Conservation (phyloP, 176 grass and related monocot species). For the Typha latifolia region DNA sequence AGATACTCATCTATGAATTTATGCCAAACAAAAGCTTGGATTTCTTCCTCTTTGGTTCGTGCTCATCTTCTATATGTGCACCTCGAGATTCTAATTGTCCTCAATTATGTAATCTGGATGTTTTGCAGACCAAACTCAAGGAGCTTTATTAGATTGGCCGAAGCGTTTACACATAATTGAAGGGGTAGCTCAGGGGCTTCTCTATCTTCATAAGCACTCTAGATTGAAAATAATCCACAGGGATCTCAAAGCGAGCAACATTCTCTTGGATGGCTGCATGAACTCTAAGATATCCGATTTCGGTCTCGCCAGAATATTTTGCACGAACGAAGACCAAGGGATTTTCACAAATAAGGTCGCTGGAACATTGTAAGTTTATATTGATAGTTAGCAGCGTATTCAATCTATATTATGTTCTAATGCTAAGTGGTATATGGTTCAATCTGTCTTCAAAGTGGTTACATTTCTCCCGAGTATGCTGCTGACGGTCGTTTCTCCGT, state of each 20-base stretch:
- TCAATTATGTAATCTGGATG: neutral
- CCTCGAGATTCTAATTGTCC: neutral
- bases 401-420: neutral
- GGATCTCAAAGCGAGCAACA: slow-evolving; percentile 31
- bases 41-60: no score
- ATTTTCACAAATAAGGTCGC: slow-evolving; percentile 20
- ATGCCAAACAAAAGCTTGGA: no score
- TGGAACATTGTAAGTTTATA: slow-evolving; percentile 23
- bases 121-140: slow-evolving; percentile 2
- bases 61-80: no score
- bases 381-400: neutral
- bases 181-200: slow-evolving; percentile 28
- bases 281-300: slow-evolving; percentile 34
- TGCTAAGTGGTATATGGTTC: neutral
- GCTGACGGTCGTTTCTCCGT: slow-evolving; percentile 23
- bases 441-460: neutral
- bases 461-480: slow-evolving; percentile 30
- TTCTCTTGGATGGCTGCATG: slow-evolving; percentile 23
- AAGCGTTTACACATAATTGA: neutral
- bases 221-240: no score
- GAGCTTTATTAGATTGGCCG: slow-evolving; percentile 5
- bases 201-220: slow-evolving; percentile 31
- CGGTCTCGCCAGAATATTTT: slow-evolving; percentile 25
- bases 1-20: no score
- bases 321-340: slow-evolving; percentile 13